Percentiles rank a stretch among this genome's conserved stretches.
These are phyloP conservation scores for Scheffersomyces spartinae DNA, from an alignment of 805 yeast genomes.

Conservation along the genomic window DNA sequence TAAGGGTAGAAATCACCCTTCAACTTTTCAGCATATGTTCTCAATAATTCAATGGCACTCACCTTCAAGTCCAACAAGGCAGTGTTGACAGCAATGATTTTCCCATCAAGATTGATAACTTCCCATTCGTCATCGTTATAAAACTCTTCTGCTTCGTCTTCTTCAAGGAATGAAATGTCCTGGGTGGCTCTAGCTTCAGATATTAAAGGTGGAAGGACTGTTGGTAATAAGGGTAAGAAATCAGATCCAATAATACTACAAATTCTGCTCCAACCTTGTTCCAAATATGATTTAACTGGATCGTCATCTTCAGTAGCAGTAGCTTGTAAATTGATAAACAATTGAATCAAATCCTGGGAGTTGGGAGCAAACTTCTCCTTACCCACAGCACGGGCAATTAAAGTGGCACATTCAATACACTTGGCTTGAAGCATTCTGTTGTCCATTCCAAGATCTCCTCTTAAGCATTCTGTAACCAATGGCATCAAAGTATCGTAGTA, in stretches of 20 bases:
- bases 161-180: constrained; percentile 81
- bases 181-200: constrained; percentile 82
- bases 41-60: constrained; percentile 78
- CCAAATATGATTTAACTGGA: constrained; percentile 76
- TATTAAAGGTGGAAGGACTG: constrained; percentile 82
- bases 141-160: constrained; percentile 72
- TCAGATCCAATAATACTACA: constrained; percentile 80
- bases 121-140: constrained; percentile 91
- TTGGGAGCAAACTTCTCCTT: constrained; percentile 75
- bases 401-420: constrained; percentile 90
- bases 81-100: constrained; percentile 89
- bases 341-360: constrained; percentile 58
- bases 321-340: constrained; percentile 64
- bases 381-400: constrained; percentile 93
- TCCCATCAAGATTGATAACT: constrained; percentile 81
- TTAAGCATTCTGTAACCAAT: constrained; percentile 64
- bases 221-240: constrained; percentile 72
- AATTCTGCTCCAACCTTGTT: constrained; percentile 93
- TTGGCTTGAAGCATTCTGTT: constrained; percentile 78
- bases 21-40: constrained; percentile 75
- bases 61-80: constrained; percentile 92
- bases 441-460: constrained; percentile 67
- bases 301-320: constrained; percentile 58
- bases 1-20: constrained; percentile 76
- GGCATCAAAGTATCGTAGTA: constrained; percentile 96